Base-by-base conservation (phyloP, 192 early-diverging fungal genomes). In the Lunasporangiospora selenospora region DNA sequence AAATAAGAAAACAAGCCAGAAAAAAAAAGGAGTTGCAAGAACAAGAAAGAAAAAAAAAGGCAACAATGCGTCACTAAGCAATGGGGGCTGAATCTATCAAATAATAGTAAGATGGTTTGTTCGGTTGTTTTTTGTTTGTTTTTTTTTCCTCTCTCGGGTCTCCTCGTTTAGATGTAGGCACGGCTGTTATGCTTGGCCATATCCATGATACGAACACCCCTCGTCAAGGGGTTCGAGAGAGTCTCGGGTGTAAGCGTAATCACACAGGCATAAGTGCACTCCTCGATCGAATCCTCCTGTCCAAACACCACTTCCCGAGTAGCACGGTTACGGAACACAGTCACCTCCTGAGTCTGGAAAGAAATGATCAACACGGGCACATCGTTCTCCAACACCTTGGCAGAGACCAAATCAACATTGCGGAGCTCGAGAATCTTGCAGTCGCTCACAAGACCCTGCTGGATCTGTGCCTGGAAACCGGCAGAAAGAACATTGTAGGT, bases 391-490 rank as follows among this genome's bases (percentile, higher is more conserved):
- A 99, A 76, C 29, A 99, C 83, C 65, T 91, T 94, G 42, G 95
- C 88, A 46, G 94, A 86, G 24, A 89, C 83, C 75, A 99, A 86
- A 65, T 98, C 93, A 19, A 98, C 89, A 51, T 94, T 86, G 62
- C 93, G 87, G 40, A 97, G 76, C 75, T 99, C 98, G 21, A 98
- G 78, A 46, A 99, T 90, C 67, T 92, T 93, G 85, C 92, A 97
- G 77, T 96, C 95, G 59, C 91, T 93, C 16, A 96, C 80, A 18
- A 99, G 83, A 19, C 93, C 95, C 77, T 94, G 90, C 52, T 91
- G 82, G 36, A 86, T 81, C 81, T 96, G 94, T 16, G 89, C 88
- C 54, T 92, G 88, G 62, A 95, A 83, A 27, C 89, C 88, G 30
- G 91, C 91, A 0, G 90, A 88, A 53, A 99, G 77, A 46, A 95